A percentile compares a stretch with the other conserved stretches of the same genome.
These are phyloP conservation scores for Sphagnurus paluster DNA, from an alignment of 1,284 basidiomycete genomes.

Conservation along the genomic window DNA sequence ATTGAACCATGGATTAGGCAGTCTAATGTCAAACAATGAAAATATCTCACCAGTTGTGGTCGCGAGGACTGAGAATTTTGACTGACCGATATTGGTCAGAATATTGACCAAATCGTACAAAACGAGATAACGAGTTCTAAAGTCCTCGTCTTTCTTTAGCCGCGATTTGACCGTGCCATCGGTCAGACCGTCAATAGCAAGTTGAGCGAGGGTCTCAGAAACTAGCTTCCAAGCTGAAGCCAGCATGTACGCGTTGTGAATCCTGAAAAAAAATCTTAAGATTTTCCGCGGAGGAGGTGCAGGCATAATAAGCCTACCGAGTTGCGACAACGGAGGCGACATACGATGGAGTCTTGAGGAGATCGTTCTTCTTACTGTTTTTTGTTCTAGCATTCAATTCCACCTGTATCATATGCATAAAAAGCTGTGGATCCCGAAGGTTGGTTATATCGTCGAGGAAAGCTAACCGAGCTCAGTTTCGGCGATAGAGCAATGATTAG, in stretches of 20 bases:
- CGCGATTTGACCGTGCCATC: conserved; percentile 51
- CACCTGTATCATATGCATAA: conserved; percentile 50
- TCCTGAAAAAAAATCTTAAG: too few species aligned
- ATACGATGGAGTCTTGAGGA: conserved; percentile 42
- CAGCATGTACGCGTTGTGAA: conserved; percentile 77
- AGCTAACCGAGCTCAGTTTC: conserved; percentile 35
- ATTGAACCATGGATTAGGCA: conserved; percentile 10
- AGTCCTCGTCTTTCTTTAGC: conserved; percentile 45
- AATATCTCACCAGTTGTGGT: conserved; percentile 57
- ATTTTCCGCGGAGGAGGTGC: too few species aligned
- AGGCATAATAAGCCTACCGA: too few species aligned
- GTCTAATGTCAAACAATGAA: conserved; percentile 3
- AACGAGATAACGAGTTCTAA: conserved; percentile 61
- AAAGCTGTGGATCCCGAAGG: conserved; percentile 62
- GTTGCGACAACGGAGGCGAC: conserved; percentile 58
- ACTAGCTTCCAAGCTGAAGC: conserved; percentile 76
- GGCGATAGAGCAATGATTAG: too few species aligned
- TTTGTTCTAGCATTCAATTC: conserved; percentile 54
- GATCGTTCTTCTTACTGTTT: conserved; percentile 32
- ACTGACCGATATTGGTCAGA: conserved; percentile 59
- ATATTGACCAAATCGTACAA: conserved; percentile 60
- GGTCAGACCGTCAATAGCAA: conserved; percentile 51
- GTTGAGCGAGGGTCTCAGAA: conserved; percentile 49
- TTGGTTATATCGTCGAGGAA: conserved; percentile 66
- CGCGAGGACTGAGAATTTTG: conserved; percentile 62